Conservation (phyloP, 2,329 filamentous ascomycete species). For the Fusarium ambrosium region DNA sequence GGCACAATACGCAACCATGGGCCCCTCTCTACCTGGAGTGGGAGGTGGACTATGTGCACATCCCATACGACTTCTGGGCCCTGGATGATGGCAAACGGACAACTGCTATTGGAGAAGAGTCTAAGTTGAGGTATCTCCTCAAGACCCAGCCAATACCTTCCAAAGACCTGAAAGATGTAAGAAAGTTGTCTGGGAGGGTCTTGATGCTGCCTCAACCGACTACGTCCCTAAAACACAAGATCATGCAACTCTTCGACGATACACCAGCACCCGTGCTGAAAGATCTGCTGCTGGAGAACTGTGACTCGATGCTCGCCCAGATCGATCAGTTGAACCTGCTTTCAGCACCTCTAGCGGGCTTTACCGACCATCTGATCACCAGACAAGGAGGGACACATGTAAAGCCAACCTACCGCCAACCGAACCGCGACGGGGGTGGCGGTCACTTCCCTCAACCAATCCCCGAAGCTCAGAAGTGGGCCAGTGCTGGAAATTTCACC, state of each 20-base stretch:
- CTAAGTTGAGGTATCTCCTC: neutral
- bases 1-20: neutral
- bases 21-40: neutral
- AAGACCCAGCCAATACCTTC: too few species aligned
- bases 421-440: slow-evolving; percentile 12
- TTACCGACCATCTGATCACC: slow-evolving; percentile 52
- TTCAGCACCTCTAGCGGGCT: slow-evolving; percentile 50
- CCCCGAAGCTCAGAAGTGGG: too few species aligned
- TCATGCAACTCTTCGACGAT: slow-evolving; percentile 51
- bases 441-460: neutral
- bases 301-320: neutral
- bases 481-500: neutral
- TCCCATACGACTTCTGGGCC: neutral
- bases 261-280: slow-evolving; percentile 43
- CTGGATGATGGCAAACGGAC: neutral
- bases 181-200: slow-evolving; percentile 49
- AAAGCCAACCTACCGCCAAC: slow-evolving; percentile 49
- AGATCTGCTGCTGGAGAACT: slow-evolving; percentile 25
- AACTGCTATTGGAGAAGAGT: neutral
- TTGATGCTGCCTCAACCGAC: slow-evolving; percentile 58
- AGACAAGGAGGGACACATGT: slow-evolving; percentile 54
- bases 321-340: slow-evolving; percentile 38
- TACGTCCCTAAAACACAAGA: slow-evolving; percentile 45
- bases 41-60: neutral
- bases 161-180: too few species aligned